phyloP scores from a whole-genome alignment of 148 eudicot species.

The Fagopyrum tataricum region DNA sequence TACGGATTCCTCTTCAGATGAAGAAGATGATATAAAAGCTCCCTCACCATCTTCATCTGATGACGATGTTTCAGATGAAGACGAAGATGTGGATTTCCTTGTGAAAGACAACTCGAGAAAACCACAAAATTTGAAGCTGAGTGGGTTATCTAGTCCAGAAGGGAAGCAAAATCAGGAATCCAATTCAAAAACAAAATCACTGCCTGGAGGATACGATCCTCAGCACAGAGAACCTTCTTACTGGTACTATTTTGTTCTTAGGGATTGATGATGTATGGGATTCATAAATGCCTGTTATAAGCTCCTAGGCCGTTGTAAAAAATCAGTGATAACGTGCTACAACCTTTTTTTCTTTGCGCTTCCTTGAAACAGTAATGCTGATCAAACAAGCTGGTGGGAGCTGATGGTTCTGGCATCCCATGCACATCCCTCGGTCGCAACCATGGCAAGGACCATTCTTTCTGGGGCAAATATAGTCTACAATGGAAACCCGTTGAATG shows the following conservation, averaged over 20 bases:
- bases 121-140: conserved; percentile 21
- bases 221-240: conserved; percentile 85
- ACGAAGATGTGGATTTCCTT: conserved; percentile 44
- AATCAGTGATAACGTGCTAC: not conserved
- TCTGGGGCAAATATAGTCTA: conserved; percentile 91
- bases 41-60: conserved; percentile 35
- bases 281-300: not conserved
- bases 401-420: conserved; percentile 78
- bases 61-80: conserved; percentile 44
- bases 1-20: conserved; percentile 21
- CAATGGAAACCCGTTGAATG: conserved; percentile 84
- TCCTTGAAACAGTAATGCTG: conserved; percentile 58
- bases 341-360: not conserved
- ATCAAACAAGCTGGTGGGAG: conserved; percentile 93
- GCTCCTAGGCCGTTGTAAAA: too few relatives aligned
- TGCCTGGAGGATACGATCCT: conserved; percentile 82
- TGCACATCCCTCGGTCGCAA: conserved; percentile 87
- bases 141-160: conserved; percentile 23
- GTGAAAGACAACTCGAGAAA: conserved; percentile 24
- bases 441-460: conserved; percentile 89
- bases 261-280: not conserved
- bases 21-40: conserved; percentile 22
- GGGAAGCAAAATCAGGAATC: conserved; percentile 24
- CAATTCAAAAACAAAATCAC: conserved; percentile 21
- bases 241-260: conserved; percentile 39